phyloP scores from a whole-genome alignment of 2,329 filamentous ascomycete species.

The Neobulgaria alba region DNA sequence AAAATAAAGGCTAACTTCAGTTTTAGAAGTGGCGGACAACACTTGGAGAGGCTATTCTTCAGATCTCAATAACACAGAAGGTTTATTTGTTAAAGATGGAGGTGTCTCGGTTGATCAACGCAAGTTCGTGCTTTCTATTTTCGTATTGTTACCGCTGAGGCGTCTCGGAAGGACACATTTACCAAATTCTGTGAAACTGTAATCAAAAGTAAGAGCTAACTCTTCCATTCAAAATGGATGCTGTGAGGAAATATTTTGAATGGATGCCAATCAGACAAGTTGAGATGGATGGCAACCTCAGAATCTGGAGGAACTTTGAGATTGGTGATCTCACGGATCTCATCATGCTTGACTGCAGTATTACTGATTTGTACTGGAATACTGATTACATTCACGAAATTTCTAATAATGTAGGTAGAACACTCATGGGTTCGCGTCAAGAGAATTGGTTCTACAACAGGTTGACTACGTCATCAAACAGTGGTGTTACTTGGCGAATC shows the following conservation, averaged over 20 bases:
- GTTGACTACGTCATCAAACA: conserved; percentile 47
- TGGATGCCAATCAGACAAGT: conserved; percentile 47
- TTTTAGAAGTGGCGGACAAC: conserved; percentile 57
- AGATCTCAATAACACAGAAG: conserved; percentile 56
- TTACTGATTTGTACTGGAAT: conserved; percentile 53
- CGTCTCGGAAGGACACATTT: neutral
- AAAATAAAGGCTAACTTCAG: too few species aligned
- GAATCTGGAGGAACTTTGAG: conserved; percentile 59
- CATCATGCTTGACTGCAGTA: conserved; percentile 60
- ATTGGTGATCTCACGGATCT: conserved; percentile 59
- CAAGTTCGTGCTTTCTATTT: conserved; percentile 37
- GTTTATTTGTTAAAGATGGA: conserved; percentile 50
- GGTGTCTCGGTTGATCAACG: conserved; percentile 59
- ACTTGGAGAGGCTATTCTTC: conserved; percentile 54
- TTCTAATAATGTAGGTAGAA: conserved; percentile 57
- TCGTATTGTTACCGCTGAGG: neutral
- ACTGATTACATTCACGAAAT: conserved; percentile 53
- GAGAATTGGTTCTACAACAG: conserved; percentile 66
- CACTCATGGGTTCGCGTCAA: conserved; percentile 63
- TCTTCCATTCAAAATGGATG: conserved; percentile 42
- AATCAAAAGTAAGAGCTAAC: neutral
- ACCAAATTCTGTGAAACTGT: neutral
- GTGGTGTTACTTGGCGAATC: conserved; percentile 62
- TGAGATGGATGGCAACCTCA: conserved; percentile 60
- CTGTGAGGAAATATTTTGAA: conserved; percentile 62